Base-by-base conservation (phyloP, 148 eudicot species). In the Spergularia bocconei region DNA sequence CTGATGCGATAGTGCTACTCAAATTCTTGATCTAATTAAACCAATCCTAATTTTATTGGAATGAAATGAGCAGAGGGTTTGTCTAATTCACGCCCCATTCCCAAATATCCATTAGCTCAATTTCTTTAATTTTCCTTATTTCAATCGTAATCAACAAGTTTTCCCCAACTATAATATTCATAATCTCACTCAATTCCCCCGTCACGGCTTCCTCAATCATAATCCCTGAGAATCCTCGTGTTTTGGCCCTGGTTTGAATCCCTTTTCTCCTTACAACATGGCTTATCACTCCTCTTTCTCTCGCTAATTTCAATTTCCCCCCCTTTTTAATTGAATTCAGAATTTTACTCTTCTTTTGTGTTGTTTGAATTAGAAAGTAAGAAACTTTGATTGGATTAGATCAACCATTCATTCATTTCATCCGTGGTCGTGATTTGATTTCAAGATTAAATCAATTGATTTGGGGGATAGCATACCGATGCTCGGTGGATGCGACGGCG, bases 191-290 rank as follows among this genome's bases (percentile, higher is more conserved):
- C 41, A 61, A 51, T 14, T 69, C 76, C 69, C 76, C 55, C 29
- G 55, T 75, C 33, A 73, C 80, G 58, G 76, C 80, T 58, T 70
- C 88, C 19, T 85, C 83, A 36, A 78, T 74, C 74, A 57, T 85
- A 16, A 51, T 77, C 68, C n/a, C 76, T 80, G 44, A 58, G 7
- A 91, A 87, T 84, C 93, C 88, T 56, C 89, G 93, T 71, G 93
- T 87, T 57, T 80, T 86, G 96, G 96, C 44, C 96, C 96, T 67
- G 93, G 92, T 69, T 86, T 91, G 96, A 91, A 91, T 89, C 96
- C 96, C 7, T 88, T 85, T 69, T 76, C 91, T 68, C 91, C 96
- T 25, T 74, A 80, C 84, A 87, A 86, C 82, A 76, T 88, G 85
- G 89, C 87, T 75, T 87, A 91, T 87, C 79, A 91, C 73, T 88